phyloP scores from a whole-genome alignment of 2,329 filamentous ascomycete genomes.

The Ophiostoma triangulosporum region DNA sequence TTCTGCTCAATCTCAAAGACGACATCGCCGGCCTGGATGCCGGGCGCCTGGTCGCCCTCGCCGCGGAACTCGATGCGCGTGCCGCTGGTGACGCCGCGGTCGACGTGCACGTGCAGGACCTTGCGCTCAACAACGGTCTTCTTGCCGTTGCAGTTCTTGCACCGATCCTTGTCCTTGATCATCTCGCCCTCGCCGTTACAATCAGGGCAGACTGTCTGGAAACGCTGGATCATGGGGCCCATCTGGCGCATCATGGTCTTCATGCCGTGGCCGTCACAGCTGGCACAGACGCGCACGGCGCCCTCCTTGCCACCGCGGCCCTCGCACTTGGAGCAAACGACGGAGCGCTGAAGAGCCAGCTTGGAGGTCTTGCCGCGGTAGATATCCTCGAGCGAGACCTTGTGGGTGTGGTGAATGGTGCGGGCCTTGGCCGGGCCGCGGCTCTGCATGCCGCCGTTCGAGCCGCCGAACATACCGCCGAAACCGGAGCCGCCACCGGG shows the following conservation, averaged over 20 bases:
- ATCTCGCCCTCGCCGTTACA: slow-evolving; percentile 96
- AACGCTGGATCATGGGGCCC: slow-evolving; percentile 99
- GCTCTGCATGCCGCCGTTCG: slow-evolving; percentile 61
- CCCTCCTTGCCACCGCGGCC: slow-evolving; percentile 94
- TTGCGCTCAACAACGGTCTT: slow-evolving; percentile 97
- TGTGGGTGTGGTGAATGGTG: slow-evolving; percentile 96
- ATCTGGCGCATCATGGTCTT: slow-evolving; percentile 99
- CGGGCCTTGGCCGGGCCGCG: slow-evolving; percentile 77
- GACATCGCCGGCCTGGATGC: slow-evolving; percentile 86
- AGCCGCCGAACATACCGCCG: slow-evolving; percentile 65
- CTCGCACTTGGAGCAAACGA: slow-evolving; percentile 91
- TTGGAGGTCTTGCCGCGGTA: slow-evolving; percentile 98
- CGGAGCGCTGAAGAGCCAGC: slow-evolving; percentile 88
- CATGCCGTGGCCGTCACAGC: slow-evolving; percentile 91
- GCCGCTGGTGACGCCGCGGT: slow-evolving; percentile 82
- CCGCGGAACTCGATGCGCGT: slow-evolving; percentile 96
- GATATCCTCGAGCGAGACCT: slow-evolving; percentile 93
- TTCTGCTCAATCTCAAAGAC: slow-evolving; percentile 99
- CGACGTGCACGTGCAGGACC: slow-evolving; percentile 95
- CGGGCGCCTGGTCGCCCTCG: slow-evolving; percentile 91
- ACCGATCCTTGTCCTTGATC: slow-evolving; percentile 92
- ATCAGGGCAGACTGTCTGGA: slow-evolving; percentile 97
- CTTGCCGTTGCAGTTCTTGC: slow-evolving; percentile 93
- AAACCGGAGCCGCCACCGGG: slow-evolving; percentile 50
- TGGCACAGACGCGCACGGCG: slow-evolving; percentile 82